Evolutionary conservation across 2,329 filamentous ascomycete genomes (phyloP).

Genomic region (Neonectria sp.): DNA sequence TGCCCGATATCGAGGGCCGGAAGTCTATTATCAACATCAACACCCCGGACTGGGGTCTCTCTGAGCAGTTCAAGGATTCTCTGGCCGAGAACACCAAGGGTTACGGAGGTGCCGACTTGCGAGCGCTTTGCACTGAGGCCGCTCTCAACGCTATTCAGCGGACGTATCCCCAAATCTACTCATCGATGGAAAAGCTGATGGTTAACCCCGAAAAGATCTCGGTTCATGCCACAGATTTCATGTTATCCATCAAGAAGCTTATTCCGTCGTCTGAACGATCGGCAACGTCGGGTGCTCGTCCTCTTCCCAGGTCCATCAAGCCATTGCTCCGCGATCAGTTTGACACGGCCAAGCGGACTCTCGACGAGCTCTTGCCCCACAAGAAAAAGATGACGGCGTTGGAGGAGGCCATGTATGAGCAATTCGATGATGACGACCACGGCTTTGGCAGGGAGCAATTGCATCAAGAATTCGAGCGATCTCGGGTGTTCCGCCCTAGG

Average conservation of each 20-base stretch:
- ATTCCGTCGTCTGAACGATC: constrained; percentile 95
- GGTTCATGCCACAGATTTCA: constrained; percentile 94
- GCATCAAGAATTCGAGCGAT: constrained; percentile 85
- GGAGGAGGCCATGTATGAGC: constrained; percentile 94
- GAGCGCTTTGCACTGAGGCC: constrained; percentile 95
- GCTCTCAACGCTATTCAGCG: constrained; percentile 96
- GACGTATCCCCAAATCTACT: constrained; percentile 96
- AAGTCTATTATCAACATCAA: constrained; percentile 95
- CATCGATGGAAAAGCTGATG: constrained; percentile 88
- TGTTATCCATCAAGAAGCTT: constrained; percentile 97
- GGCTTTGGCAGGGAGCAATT: constrained; percentile 88
- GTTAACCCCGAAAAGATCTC: constrained; percentile 89
- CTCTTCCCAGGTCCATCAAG: constrained; percentile 84
- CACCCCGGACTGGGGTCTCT: constrained; percentile 92
- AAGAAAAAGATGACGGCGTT: constrained; percentile 90
- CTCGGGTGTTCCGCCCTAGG: constrained; percentile 89
- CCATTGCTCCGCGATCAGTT: constrained; percentile 85
- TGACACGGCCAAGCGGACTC: constrained; percentile 74
- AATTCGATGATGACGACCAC: constrained; percentile 84
- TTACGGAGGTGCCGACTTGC: constrained; percentile 94
- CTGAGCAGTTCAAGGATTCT: constrained; percentile 83
- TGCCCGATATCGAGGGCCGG: constrained; percentile 85
- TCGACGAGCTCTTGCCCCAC: constrained; percentile 85
- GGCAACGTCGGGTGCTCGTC: constrained; percentile 85
- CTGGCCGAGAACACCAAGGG: constrained; percentile 93